phyloP scores from a whole-genome alignment of 148 eudicot genomes.

The Polygonum maritimum region DNA sequence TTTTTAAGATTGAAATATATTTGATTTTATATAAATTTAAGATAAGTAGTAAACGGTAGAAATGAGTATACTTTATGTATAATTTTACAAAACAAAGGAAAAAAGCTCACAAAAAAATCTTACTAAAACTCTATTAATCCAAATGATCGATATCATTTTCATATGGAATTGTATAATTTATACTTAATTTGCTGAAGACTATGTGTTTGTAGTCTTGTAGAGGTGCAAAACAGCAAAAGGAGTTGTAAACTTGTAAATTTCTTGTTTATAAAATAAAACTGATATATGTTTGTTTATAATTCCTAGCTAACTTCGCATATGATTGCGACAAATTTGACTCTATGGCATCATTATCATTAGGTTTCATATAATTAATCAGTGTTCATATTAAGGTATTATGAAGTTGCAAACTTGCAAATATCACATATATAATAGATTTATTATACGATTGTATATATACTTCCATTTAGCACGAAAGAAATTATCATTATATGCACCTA shows the following conservation, averaged over 20 bases:
- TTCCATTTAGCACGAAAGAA: background rate
- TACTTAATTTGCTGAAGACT: too few relatives aligned
- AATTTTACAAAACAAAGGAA: too few relatives aligned
- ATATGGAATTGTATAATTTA: background rate
- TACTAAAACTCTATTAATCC: too few relatives aligned
- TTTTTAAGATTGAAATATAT: too few relatives aligned
- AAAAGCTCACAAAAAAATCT: too few relatives aligned
- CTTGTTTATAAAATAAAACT: background rate
- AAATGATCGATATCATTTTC: background rate
- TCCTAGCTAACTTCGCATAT: too few relatives aligned
- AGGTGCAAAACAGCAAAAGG: background rate
- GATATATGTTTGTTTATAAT: too few relatives aligned
- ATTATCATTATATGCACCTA: background rate
- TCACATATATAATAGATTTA: background rate
- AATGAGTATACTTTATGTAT: too few relatives aligned
- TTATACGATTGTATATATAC: background rate
- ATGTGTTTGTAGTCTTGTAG: too few relatives aligned
- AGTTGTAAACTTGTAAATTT: background rate
- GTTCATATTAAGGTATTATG: background rate
- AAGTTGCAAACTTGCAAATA: background rate
- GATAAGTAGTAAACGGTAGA: too few relatives aligned
- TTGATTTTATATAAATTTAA: too few relatives aligned
- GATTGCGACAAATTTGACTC: background rate
- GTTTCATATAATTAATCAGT: background rate
- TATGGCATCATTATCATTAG: background rate